Base-by-base conservation (phyloP, 2,329 filamentous ascomycete species). In the Rutstroemia sp. region DNA sequence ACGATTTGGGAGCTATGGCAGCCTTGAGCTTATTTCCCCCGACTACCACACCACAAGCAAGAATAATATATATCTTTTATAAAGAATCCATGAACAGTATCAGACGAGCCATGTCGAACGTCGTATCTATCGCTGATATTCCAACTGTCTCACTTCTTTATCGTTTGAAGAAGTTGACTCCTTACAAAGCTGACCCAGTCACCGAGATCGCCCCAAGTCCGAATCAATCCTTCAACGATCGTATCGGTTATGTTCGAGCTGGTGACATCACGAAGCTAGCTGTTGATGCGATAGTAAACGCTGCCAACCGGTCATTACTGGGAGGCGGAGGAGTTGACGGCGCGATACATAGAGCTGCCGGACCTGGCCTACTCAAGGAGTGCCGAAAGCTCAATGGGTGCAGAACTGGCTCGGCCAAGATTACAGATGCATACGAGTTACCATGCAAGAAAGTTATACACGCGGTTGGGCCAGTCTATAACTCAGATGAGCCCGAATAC, bases 321-420 rank as follows among this genome's bases (percentile, higher is more conserved):
- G 91, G 92, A 54, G 94, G 94, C 53, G 90, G 91, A n/a, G 94
- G 94, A 38, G 91, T 97, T 16, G 87, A 92, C 67, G 88, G 87
- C 42, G 88, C 91, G 27, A 96, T 97, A 64, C 94, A 97, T 70
- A 72, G 79, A 30, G 90, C 87, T 42, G 92, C 94, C 0, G 94
- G 94, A 0, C 80, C 74, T 0, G 71, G 71, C 0, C 80, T 97
- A 0, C 61, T 84, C 19, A 67, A 75, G 8, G 92, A 94, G 73
- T 96, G 92, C 71, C 71, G 74, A n/a, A 78, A 70, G 0, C 77
- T 96, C 2, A 69, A 77, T 48, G 88, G 90, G 51, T 96, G 92
- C 70, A 70, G 75, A 14, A 92, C 89, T 0, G 92, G 94, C 51
- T 76, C 80, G 25, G 88, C 91, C 25, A 92, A 92, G 70, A 90